phyloP scores from a whole-genome alignment of 164 flowering plant species.

The Aristolochia californica region DNA sequence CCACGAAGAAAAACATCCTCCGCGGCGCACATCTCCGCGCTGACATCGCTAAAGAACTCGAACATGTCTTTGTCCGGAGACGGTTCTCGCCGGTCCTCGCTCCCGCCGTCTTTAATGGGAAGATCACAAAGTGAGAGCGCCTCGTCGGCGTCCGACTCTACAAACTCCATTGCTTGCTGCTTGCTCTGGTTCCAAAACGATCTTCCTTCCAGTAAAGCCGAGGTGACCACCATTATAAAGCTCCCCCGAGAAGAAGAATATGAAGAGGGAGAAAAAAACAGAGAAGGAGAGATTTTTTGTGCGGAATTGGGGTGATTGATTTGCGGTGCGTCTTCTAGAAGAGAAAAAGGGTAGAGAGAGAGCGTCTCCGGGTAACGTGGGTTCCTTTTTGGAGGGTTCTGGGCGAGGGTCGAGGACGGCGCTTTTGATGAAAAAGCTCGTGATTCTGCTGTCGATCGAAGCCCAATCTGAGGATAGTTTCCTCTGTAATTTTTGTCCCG shows the following conservation, averaged over 20 bases:
- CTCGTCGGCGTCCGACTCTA: conserved; percentile 13
- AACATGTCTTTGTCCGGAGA: conserved; percentile 28
- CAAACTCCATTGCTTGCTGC: conserved; percentile 1
- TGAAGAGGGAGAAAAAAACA: no score
- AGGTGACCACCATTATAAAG: no score
- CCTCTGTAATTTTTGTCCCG: no score
- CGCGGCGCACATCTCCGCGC: conserved; percentile 32
- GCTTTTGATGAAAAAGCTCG: no score
- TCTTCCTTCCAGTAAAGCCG: neutral
- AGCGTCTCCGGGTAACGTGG: neutral
- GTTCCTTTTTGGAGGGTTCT: no score
- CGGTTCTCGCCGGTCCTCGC: neutral
- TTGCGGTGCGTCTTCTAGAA: no score
- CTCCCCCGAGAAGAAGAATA: no score
- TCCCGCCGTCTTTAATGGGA: conserved; percentile 9
- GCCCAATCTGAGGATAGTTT: no score
- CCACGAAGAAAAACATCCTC: conserved; percentile 52
- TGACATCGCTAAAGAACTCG: conserved; percentile 34
- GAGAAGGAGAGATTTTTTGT: no score
- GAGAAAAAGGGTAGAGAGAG: neutral
- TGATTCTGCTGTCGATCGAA: no score
- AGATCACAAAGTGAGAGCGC: conserved; percentile 26
- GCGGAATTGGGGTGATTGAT: no score
- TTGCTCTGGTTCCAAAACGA: neutral
- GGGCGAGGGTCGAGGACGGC: no score